Base-by-base conservation (phyloP, 2,329 filamentous ascomycete genomes). In the Fusarium pseudoanthophilum region DNA sequence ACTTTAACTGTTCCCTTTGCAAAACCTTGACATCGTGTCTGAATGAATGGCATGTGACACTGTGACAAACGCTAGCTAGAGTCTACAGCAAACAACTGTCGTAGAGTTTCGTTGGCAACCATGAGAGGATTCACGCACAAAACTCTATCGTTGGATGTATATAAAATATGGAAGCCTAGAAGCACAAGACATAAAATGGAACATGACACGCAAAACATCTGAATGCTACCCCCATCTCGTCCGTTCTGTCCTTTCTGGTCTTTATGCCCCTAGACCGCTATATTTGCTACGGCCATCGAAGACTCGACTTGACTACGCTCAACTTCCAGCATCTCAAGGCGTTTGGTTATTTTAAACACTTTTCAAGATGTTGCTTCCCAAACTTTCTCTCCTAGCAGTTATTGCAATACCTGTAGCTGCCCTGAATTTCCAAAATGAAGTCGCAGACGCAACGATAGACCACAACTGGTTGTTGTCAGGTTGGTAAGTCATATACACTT, bases 11-110 rank as follows among this genome's bases (percentile, higher is more conserved):
- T 20, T 32, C 36, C 9, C 20, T 48, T 48, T 15, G 45, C 21
- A 21, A 20, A 18, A 49, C 21, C 39, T 58, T 51, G 24, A 13
- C 26, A 26, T 16, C n/a, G 15, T 24, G 26, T 45, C 36, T 69
- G 30, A 45, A 36, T n/a, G 32, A 28, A 18, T 20, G 40, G 49
- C 52, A 48, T 36, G 34, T 51, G 42, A 45, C 24, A 11, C n/a
- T 26, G 64, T 70, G 60, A 66, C 66, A 70, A 70, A 51, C 48
- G n/a, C 32, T 40, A n/a, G 4, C 34, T 37, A 26, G 4, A 39
- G 20, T 34, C 42, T 30, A 26, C 32, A 45, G 42, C 66, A 66
- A 70, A 66, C 66, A 42, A 70, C 53, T 45, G 42, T 45, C 42
- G 28, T 45, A 66, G 32, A 40, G 24, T 58, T 58, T 49, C 9